Evolutionary conservation across 306 rosid genomes (phyloP).

Genomic region (Quercus cerris): DNA sequence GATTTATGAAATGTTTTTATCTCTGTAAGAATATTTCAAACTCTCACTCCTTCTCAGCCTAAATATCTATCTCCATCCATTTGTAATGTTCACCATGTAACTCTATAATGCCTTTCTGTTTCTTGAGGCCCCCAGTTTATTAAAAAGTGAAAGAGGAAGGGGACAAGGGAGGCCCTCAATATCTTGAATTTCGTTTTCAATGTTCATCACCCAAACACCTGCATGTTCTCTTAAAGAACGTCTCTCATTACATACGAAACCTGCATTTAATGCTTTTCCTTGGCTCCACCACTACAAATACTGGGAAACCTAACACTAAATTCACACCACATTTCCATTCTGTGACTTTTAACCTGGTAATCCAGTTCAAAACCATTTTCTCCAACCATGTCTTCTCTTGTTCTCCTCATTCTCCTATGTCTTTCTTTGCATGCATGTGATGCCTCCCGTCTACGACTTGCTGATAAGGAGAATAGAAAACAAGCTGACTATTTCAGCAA

Average conservation of each 20-base stretch:
- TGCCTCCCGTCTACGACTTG: constrained; percentile 33
- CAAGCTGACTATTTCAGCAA: constrained; percentile 8
- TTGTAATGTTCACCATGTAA: neutral
- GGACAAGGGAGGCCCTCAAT: constrained; percentile 66
- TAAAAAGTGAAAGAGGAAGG: constrained; percentile 26
- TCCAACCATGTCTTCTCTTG: constrained; percentile 46
- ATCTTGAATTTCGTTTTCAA: constrained; percentile 47
- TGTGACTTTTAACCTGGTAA: neutral
- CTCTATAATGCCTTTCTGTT: neutral
- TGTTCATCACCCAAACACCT: constrained; percentile 68
- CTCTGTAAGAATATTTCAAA: neutral
- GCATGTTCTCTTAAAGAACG: constrained; percentile 85
- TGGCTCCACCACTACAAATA: constrained; percentile 36
- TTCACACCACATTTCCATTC: constrained; percentile 1
- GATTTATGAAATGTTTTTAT: neutral
- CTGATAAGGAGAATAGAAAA: neutral
- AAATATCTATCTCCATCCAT: neutral
- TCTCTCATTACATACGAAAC: constrained; percentile 34
- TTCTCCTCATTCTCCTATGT: constrained; percentile 29
- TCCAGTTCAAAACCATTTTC: neutral
- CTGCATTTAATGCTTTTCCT: constrained; percentile 59
- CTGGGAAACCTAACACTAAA: constrained; percentile 17
- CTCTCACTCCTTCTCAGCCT: too few relatives aligned
- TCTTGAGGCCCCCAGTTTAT: neutral
- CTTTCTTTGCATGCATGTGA: constrained; percentile 65